Percentiles rank a stretch among this genome's conserved stretches.
Evolutionary conservation across 768 basidiomycete genomes (phyloP).

Genomic region (Collybiopsis confluens): DNA sequence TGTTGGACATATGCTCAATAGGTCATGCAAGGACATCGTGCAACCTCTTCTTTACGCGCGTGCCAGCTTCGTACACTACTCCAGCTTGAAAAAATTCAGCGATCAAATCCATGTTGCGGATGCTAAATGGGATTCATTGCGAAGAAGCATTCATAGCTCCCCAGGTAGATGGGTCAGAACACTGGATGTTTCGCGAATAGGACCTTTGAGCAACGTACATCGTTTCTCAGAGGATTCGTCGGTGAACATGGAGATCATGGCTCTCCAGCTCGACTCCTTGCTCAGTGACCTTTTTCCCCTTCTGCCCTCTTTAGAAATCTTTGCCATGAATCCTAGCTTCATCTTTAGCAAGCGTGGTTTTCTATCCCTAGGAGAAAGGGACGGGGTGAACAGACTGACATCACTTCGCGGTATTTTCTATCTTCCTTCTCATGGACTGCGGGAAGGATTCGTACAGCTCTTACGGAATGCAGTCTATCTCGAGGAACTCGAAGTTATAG

Average conservation of each 20-base stretch:
- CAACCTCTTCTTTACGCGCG: slow-evolving; percentile 65
- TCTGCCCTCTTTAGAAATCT: slow-evolving; percentile 54
- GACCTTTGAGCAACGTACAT: slow-evolving; percentile 16
- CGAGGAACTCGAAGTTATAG: slow-evolving; percentile 60
- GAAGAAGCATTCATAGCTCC: slow-evolving; percentile 80
- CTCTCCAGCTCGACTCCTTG: slow-evolving; percentile 55
- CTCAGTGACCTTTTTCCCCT: slow-evolving; percentile 64
- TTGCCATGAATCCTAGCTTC: slow-evolving; percentile 54
- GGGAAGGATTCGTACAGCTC: slow-evolving; percentile 57
- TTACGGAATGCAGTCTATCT: slow-evolving; percentile 52
- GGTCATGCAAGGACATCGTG: slow-evolving; percentile 47
- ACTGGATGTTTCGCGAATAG: slow-evolving; percentile 64
- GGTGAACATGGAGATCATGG: slow-evolving; percentile 36
- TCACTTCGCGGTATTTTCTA: slow-evolving; percentile 55
- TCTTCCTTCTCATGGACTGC: slow-evolving; percentile 28
- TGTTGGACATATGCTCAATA: neutral
- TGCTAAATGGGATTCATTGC: slow-evolving; percentile 82
- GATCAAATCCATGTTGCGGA: slow-evolving; percentile 59
- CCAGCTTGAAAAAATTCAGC: slow-evolving; percentile 53
- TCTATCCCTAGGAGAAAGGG: slow-evolving; percentile 45
- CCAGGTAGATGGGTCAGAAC: slow-evolving; percentile 84
- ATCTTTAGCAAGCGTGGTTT: slow-evolving; percentile 59
- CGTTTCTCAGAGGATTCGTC: neutral
- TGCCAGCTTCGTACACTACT: slow-evolving; percentile 39
- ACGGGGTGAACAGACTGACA: slow-evolving; percentile 45